Conservation (phyloP, 1,139 yeast genomes). For the Debaryomyces subglobosus region DNA sequence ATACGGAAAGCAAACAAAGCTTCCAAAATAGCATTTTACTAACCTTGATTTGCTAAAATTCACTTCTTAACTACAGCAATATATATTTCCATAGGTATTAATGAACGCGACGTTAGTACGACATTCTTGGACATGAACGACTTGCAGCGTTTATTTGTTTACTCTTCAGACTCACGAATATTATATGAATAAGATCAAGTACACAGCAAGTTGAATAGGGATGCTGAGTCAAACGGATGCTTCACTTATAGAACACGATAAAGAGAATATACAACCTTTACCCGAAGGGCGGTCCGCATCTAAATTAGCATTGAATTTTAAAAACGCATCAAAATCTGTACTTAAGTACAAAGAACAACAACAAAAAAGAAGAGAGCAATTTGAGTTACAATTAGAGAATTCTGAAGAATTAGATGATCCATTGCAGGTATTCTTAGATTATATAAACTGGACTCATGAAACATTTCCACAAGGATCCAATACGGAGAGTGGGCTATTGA, state of each 20-base stretch:
- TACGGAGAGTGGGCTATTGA: constrained; percentile 67
- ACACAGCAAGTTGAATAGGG: background rate
- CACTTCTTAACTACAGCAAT: background rate
- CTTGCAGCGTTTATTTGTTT: constrained; percentile 8
- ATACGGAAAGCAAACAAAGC: constrained; percentile 1
- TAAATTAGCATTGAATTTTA: constrained; percentile 53
- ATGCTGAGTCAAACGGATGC: constrained; percentile 36
- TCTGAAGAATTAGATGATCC: constrained; percentile 80
- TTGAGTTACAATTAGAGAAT: constrained; percentile 47
- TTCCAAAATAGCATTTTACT: constrained; percentile 3
- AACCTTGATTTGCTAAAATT: background rate
- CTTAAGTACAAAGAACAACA: constrained; percentile 31
- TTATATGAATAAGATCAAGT: background rate
- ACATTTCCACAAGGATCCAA: constrained; percentile 70
- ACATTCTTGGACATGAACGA: constrained; percentile 8
- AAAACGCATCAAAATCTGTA: constrained; percentile 17
- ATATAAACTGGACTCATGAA: constrained; percentile 71
- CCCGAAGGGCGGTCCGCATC: constrained; percentile 72
- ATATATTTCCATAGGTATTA: background rate
- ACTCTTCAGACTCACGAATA: constrained; percentile 6
- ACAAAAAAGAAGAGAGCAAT: constrained; percentile 39
- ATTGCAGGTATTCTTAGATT: constrained; percentile 68
- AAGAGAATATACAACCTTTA: constrained; percentile 78
- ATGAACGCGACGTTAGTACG: constrained; percentile 4
- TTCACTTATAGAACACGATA: constrained; percentile 63